phyloP scores from a whole-genome alignment of 192 early-diverging fungal genomes.

The Coemansia sp. region DNA sequence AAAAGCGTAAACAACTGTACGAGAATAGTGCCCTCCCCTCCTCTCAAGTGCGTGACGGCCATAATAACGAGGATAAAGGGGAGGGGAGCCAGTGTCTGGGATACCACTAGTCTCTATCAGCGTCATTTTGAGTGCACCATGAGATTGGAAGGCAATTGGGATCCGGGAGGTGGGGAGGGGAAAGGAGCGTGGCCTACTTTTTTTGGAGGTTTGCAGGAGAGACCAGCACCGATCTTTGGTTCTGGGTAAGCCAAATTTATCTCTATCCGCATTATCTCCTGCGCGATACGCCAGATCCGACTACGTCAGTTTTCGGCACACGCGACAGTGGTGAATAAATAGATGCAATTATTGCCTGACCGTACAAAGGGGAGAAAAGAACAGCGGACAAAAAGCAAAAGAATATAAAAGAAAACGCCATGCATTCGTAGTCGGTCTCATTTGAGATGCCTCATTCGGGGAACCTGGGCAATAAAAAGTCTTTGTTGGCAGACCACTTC shows the following conservation, averaged over 20 bases:
- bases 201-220: not conserved
- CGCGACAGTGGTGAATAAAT: not conserved
- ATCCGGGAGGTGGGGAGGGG: not conserved
- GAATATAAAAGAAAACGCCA: not conserved
- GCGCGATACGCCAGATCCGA: not conserved
- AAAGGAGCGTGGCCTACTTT: not conserved
- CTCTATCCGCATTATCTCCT: not conserved
- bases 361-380: not conserved
- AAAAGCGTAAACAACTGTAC: not conserved
- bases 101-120: not conserved
- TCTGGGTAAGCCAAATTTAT: slow-evolving; percentile 4
- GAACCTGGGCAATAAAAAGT: no score
- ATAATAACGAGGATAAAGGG: not conserved
- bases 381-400: not conserved
- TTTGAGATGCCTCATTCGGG: not conserved
- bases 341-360: not conserved
- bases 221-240: not conserved
- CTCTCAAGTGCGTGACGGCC: not conserved
- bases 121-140: not conserved
- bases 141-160: not conserved
- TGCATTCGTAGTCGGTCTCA: slow-evolving; percentile 4
- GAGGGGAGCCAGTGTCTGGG: not conserved
- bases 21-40: not conserved
- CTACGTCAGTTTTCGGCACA: not conserved
- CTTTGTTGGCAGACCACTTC: not conserved